Conservation (phyloP, 2,329 filamentous ascomycete species). For the Epichloe glyceriae region DNA sequence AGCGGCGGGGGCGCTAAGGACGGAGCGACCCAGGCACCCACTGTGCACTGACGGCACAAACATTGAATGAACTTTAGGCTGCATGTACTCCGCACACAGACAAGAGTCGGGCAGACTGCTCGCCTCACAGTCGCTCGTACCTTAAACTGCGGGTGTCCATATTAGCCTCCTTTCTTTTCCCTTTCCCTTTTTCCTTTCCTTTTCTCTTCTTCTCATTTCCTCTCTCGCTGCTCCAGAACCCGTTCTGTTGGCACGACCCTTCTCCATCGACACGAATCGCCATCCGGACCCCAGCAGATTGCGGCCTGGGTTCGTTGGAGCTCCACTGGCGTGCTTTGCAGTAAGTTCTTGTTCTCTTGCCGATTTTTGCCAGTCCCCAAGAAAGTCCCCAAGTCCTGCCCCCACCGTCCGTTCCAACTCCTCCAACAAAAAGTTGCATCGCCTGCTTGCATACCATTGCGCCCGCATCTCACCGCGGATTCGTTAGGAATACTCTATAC, state of each 20-base stretch:
- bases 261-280: neutral
- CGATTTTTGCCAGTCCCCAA: neutral
- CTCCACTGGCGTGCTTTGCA: neutral
- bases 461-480: neutral
- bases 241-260: neutral
- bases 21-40: neutral
- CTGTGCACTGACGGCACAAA: neutral
- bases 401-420: conserved; percentile 4
- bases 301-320: neutral
- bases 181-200: no score
- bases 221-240: neutral
- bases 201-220: no score
- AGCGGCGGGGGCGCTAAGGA: neutral
- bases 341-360: neutral
- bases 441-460: conserved; percentile 1
- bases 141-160: no score
- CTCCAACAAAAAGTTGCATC: conserved; percentile 4
- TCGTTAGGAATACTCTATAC: neutral
- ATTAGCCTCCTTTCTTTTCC: no score
- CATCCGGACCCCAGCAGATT: neutral
- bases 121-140: no score
- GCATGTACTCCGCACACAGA: no score
- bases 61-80: no score
- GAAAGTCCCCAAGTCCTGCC: neutral
- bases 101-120: no score